Conservation (phyloP, 176 grass and related monocot species). For the Rhynchospora pubera region DNA sequence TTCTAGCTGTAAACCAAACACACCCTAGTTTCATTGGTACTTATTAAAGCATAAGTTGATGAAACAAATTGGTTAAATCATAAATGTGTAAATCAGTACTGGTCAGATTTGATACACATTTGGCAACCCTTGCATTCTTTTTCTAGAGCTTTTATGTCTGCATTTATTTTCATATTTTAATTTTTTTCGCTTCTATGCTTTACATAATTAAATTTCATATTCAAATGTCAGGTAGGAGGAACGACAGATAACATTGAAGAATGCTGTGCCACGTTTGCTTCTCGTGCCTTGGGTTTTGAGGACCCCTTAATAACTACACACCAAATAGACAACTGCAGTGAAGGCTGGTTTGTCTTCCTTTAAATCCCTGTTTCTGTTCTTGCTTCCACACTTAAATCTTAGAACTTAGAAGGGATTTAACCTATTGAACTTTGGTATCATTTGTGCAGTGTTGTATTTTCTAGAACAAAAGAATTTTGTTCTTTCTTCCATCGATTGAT, state of each 20-base stretch:
- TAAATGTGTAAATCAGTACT: not conserved
- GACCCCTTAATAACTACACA: conserved; percentile 79
- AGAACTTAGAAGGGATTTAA: not conserved
- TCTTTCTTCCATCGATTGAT: conserved; percentile 90
- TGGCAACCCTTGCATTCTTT: not conserved
- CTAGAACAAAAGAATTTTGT: conserved; percentile 91
- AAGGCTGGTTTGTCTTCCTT: conserved; percentile 72
- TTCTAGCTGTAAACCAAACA: no score
- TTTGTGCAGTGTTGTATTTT: conserved; percentile 62
- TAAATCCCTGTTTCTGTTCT: not conserved
- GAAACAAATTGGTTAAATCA: not conserved
- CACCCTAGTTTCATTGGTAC: not conserved
- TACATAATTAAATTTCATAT: not conserved
- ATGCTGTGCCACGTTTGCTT: conserved; percentile 79
- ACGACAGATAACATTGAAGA: conserved; percentile 98
- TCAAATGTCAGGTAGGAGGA: conserved; percentile 70
- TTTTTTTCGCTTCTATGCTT: not conserved
- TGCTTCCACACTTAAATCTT: not conserved
- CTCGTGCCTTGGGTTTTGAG: conserved; percentile 74
- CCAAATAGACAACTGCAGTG: conserved; percentile 94
- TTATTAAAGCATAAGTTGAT: not conserved
- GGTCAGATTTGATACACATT: not conserved
- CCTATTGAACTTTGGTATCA: conserved; percentile 5
- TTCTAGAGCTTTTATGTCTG: not conserved
- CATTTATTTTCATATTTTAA: not conserved